Evolutionary conservation across 805 yeast species (phyloP), one percentile per base, ranked within the genome.

Genomic region (Monosporozyma servazzii): DNA sequence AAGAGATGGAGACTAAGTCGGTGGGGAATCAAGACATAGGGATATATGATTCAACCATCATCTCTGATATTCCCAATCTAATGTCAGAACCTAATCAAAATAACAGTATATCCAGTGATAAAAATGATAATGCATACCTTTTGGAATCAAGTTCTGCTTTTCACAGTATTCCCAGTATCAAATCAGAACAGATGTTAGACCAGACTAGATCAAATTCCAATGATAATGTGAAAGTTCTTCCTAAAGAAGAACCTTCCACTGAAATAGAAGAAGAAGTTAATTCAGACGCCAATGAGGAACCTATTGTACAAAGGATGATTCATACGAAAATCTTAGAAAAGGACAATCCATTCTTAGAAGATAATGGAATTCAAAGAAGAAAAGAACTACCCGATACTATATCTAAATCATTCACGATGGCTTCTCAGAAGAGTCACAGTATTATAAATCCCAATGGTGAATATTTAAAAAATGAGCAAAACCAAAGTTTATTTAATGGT

Each of bases 271-370:
- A 21, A 10, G 29, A 6, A 11, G 13, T 8, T 10, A 40, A 3
- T 23, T 21, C 27, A 10, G 44, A 21, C 17, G 2, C 8, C 2
- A 11, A 13, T 20, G 44, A 40, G 23, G 29, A 40, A 21, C 44
- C 44, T 13, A 21, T 40, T 18, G 8, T 11, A 7, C 44, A 40
- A 21, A 39, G 53, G 13, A 50, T 64, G 60, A 54, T 63, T 10
- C 66, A 58, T 48, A 62, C 67, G 3, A 59, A 56, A 25, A 58
- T 63, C 13, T 54, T 57, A 5, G 60, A 62, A 44, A 58, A 60
- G 33, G 68, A 63, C 48, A 64, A 64, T 51, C 67, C 68, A 23
- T 64, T 64, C 48, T 45, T 63, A 23, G 60, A 55, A 7, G 41
- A 45, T n/a, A 48, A 41, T 17, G 23, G 15, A 20, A 17, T 5